Base-by-base conservation (phyloP, 345 rosid genomes). In the Sonneratia caseolaris region DNA sequence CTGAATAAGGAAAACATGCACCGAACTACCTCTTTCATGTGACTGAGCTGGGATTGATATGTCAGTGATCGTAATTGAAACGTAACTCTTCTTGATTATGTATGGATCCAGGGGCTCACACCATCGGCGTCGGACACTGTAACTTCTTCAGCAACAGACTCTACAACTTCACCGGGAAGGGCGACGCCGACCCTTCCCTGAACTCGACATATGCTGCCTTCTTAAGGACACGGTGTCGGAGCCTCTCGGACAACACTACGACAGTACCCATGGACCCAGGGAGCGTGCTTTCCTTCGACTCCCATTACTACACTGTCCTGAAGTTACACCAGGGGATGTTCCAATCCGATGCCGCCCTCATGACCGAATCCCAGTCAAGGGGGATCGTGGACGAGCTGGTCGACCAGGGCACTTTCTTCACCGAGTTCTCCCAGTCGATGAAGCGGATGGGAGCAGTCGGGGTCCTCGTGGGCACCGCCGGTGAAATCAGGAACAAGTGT, bases 161-260 rank as follows among this genome's bases (percentile, higher is more conserved):
- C 19, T 82, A 78, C 80, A 76, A 82, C 76, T 82, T 82, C 81
- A 73, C 81, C 12, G 90, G 88, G 37, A 81, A 75, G 12, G 79
- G 81, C 0, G 80, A 70, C 51, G 73, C 73, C 4, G 84, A 81
- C 68, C 82, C 82, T 37, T 69, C 81, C 37, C 72, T 81, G 37
- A 37, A 81, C 77, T 21, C 79, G 6, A 53, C 69, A 3, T 81
- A 81, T 53, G 83, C 80, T 47, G 71, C 68, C 11, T 72, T 71
- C 68, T 64, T 80, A 51, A 80, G 69, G 68, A 70, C 76, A 59
- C 59, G 69, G 9, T 81, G 79, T 65, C 55, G 3, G 22, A 71
- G 61, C 79, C 72, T 53, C 51, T 38, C 71, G 35, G 75, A 68
- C 59, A 65, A 40, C 64, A 40, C 72, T 64, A 78, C 70, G 42